These are phyloP conservation scores for Pythium monospermum DNA, from an alignment of 352 stramenopile genomes.

Conservation along the genomic window DNA sequence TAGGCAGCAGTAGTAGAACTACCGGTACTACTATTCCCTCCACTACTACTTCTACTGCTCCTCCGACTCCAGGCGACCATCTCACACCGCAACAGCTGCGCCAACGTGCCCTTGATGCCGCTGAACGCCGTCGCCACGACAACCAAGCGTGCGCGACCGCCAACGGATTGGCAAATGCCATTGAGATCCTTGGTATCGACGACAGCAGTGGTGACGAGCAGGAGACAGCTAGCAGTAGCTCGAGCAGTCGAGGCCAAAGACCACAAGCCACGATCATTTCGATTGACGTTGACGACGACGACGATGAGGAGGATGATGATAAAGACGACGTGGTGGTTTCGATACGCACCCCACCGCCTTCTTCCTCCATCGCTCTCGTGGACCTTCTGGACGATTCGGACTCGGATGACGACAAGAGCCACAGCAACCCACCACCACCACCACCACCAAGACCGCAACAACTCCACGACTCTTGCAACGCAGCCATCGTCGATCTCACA, in stretches of 20 bases:
- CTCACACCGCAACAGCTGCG: conserved; percentile 28
- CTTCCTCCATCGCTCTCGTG: neutral
- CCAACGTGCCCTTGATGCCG: conserved; percentile 40
- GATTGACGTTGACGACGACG: conserved; percentile 17
- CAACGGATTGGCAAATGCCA: conserved; percentile 11
- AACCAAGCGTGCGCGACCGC: conserved; percentile 25
- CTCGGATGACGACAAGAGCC: neutral
- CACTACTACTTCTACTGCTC: neutral
- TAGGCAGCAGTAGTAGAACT: conserved; percentile 10
- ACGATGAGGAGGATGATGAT: neutral
- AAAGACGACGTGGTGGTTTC: too few species aligned
- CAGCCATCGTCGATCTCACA: conserved; percentile 16
- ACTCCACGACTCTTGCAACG: too few species aligned
- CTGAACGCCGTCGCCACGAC: conserved; percentile 44
- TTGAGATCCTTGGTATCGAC: conserved; percentile 44
- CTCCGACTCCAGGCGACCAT: too few species aligned
- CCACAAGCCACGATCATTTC: conserved; percentile 13
- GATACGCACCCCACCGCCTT: neutral
- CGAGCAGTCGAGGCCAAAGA: neutral
- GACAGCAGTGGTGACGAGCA: conserved; percentile 40
- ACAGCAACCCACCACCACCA: neutral
- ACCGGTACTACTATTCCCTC: neutral
- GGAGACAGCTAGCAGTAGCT: neutral
- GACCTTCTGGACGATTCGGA: conserved; percentile 12
- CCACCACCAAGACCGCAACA: neutral